Evolutionary conservation across 371 early-diverging fungal genomes (phyloP), one percentile per base, ranked within the genome.

Genomic region (Haplosporangium sp.): DNA sequence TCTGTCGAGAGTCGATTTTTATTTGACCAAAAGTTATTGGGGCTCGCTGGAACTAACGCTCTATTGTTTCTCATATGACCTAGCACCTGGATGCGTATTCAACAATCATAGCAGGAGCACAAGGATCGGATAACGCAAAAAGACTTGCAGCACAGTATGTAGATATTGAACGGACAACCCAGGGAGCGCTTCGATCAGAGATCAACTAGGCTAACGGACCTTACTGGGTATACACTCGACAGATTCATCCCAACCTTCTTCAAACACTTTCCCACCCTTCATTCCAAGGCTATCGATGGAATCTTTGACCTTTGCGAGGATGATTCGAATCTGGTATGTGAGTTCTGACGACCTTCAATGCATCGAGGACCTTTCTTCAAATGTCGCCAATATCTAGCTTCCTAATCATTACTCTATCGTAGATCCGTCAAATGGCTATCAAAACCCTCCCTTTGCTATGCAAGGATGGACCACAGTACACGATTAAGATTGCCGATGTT

Each of bases 241-340:
- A 77, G 77, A 54, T 81, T 81, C 54, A 83, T 83, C 23, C 83
- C 81, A 2, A 37, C 57, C 9, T 81, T 83, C 47, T 81, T 83
- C 59, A 76, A 66, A 47, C 42, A 77, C 50, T 83, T 83, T 73
- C 83, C 83, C 3, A 47, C 59, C 8, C 74, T 71, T 7, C 74
- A 80, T 21, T 64, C 60, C 40, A 77, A 64, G n/a, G 83, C 83
- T 2, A 73, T 83, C 38, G 81, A 83, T 52, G 81, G 81, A 7
- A 23, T 81, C 11, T 81, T 83, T 62, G 83, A 83, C 51, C 68
- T 83, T 11, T 83, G 83, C 50, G 83, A 83, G 48, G 83, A 83
- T 42, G 74, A 74, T n/a, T 67, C 69, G 16, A 52, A 52, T 20
- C 10, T 62, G 59, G 80, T 80, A 69, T 36, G 66, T 29, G 14